These are phyloP conservation scores for Beta corolliflora DNA, from an alignment of 179 eudicot species.

Conservation along the genomic window DNA sequence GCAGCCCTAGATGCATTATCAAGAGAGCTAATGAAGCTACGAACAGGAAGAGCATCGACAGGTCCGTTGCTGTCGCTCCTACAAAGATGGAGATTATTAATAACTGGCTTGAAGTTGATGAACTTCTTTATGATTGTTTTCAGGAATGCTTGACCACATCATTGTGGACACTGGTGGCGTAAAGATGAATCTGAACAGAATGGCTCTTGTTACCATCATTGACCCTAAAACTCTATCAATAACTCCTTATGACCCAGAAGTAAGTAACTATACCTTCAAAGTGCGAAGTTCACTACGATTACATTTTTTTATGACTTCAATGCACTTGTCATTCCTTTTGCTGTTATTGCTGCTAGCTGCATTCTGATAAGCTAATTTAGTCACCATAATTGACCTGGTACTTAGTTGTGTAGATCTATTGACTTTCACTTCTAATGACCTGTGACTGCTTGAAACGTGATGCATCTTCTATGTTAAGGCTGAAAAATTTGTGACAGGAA, in stretches of 20 bases:
- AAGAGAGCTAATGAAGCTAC: slow-evolving; percentile 73
- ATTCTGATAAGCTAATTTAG: background rate
- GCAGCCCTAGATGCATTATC: slow-evolving; percentile 83
- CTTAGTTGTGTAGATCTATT: slow-evolving; percentile 4
- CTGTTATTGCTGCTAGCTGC: slow-evolving; percentile 2
- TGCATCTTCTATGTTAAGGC: slow-evolving; percentile 7
- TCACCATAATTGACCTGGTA: background rate
- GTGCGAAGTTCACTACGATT: background rate
- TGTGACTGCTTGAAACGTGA: slow-evolving; percentile 5
- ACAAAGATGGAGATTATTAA: slow-evolving; percentile 5
- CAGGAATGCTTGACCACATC: slow-evolving; percentile 97
- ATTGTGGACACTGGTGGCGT: slow-evolving; percentile 79
- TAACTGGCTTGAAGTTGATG: slow-evolving; percentile 5
- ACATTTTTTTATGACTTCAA: background rate
- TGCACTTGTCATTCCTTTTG: background rate
- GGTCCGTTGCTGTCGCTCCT: slow-evolving; percentile 40
- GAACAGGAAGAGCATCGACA: slow-evolving; percentile 88
- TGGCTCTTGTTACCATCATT: slow-evolving; percentile 84
- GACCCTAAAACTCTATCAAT: slow-evolving; percentile 80
- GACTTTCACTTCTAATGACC: background rate
- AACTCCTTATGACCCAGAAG: slow-evolving; percentile 82
- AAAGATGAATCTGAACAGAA: slow-evolving; percentile 66
- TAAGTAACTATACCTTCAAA: slow-evolving; percentile 35
- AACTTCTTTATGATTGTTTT: slow-evolving; percentile 20
- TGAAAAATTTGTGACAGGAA: background rate